A percentile compares a stretch with the other conserved stretches of the same genome.
phyloP scores from a whole-genome alignment of 805 yeast genomes.

The Candida michaelii region DNA sequence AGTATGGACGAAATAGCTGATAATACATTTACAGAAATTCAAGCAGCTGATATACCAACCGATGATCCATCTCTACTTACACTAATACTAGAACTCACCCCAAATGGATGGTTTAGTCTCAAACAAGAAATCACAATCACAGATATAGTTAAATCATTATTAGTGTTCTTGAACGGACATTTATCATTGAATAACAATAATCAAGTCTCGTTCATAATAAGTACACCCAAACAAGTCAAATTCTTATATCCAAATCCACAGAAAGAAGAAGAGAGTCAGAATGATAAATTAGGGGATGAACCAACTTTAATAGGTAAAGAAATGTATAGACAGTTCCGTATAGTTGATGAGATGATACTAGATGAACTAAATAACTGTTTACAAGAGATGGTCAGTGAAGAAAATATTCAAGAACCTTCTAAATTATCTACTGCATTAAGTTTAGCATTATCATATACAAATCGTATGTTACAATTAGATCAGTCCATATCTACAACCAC shows the following conservation, averaged over 20 bases:
- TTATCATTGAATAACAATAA: slow-evolving; percentile 81
- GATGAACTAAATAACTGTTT: slow-evolving; percentile 47
- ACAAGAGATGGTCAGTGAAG: slow-evolving; percentile 24
- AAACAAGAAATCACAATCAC: slow-evolving; percentile 50
- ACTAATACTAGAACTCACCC: slow-evolving; percentile 75
- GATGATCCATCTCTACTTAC: slow-evolving; percentile 74
- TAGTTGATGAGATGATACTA: slow-evolving; percentile 72
- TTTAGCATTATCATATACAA: slow-evolving; percentile 76
- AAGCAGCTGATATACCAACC: slow-evolving; percentile 22
- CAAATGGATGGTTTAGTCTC: slow-evolving; percentile 60
- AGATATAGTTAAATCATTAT: slow-evolving; percentile 60
- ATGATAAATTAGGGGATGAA: slow-evolving; percentile 14
- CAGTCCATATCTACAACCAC: slow-evolving; percentile 45
- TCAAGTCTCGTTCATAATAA: slow-evolving; percentile 76
- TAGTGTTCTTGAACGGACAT: slow-evolving; percentile 85
- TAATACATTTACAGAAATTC: slow-evolving; percentile 46
- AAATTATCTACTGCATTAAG: slow-evolving; percentile 75
- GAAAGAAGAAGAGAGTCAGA: slow-evolving; percentile 12
- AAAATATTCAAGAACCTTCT: slow-evolving; percentile 22
- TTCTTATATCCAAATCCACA: slow-evolving; percentile 63
- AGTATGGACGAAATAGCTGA: slow-evolving; percentile 70
- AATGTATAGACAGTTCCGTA: slow-evolving; percentile 83
- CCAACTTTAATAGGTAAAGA: slow-evolving; percentile 46
- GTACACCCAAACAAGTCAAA: slow-evolving; percentile 67
- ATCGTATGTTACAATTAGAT: slow-evolving; percentile 57